These are phyloP conservation scores for Ambrosiella beaveri DNA, from an alignment of 2,329 filamentous ascomycete genomes.

Conservation along the genomic window DNA sequence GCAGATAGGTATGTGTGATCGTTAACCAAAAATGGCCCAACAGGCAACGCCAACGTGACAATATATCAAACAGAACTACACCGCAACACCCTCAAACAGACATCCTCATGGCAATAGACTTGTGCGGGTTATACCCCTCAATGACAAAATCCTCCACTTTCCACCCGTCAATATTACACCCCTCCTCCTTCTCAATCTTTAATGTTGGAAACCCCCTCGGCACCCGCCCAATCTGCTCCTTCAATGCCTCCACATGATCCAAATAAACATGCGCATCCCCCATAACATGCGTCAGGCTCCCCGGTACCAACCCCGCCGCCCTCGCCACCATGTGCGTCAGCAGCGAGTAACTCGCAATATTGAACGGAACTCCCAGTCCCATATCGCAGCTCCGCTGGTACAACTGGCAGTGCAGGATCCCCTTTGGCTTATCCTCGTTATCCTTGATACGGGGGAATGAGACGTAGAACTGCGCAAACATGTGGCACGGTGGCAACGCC, in stretches of 20 bases:
- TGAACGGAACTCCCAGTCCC: slow-evolving; percentile 93
- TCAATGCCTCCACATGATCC: slow-evolving; percentile 78
- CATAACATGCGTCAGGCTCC: slow-evolving; percentile 86
- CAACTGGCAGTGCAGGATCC: slow-evolving; percentile 67
- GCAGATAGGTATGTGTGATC: too few relatives aligned
- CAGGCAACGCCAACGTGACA: too few relatives aligned
- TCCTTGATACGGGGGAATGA: slow-evolving; percentile 40
- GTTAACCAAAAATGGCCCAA: too few relatives aligned
- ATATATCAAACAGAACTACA: neutral
- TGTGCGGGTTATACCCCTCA: slow-evolving; percentile 77
- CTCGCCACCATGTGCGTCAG: slow-evolving; percentile 91
- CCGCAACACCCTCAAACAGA: slow-evolving; percentile 43
- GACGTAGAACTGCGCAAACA: slow-evolving; percentile 95
- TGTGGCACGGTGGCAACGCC: slow-evolving; percentile 88
- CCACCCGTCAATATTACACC: slow-evolving; percentile 79
- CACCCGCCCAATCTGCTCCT: slow-evolving; percentile 61
- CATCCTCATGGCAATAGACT: slow-evolving; percentile 96
- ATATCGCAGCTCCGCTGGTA: slow-evolving; percentile 95
- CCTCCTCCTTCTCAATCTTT: slow-evolving; percentile 49
- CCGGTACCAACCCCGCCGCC: slow-evolving; percentile 67
- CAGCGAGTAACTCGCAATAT: slow-evolving; percentile 87
- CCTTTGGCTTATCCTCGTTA: slow-evolving; percentile 33
- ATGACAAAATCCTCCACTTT: slow-evolving; percentile 74
- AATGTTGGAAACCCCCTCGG: slow-evolving; percentile 68
- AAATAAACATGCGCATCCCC: slow-evolving; percentile 94